Evolutionary conservation across 352 stramenopile genomes (phyloP), one percentile per base, ranked within the genome.

Genomic region (Phytophthora palmivora): DNA sequence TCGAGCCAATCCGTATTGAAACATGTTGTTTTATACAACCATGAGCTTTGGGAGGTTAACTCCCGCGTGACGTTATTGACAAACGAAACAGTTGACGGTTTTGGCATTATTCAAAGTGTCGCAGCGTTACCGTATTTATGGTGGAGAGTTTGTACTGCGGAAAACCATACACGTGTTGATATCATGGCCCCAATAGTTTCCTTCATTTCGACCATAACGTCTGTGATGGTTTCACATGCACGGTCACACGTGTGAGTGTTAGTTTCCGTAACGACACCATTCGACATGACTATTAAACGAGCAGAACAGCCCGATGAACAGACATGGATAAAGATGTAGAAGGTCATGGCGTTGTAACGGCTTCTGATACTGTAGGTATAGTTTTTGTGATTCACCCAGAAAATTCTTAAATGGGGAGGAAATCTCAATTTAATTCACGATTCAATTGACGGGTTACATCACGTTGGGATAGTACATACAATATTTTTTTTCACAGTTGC

Each of bases 381-480:
- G 42, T 36, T 36, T 14, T 49, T 49, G 42, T 49, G 42, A 12
- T 49, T 15, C 42, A 49, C n/a, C n/a, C n/a, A n/a, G n/a, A n/a
- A n/a, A n/a, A n/a, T n/a, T n/a, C n/a, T n/a, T 49, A 18, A 19
- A 8, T 34, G n/a, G n/a, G n/a, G n/a, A n/a, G 14, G 36, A 49
- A 49, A 36, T 37, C 41, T 43, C 12, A 43, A 22, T n/a, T n/a
- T n/a, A n/a, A n/a, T n/a, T n/a, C n/a, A n/a, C n/a, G n/a, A n/a
- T n/a, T n/a, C n/a, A n/a, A n/a, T n/a, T n/a, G n/a, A n/a, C n/a
- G n/a, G n/a, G n/a, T n/a, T n/a, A n/a, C n/a, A n/a, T n/a, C n/a
- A n/a, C n/a, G n/a, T n/a, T n/a, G n/a, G n/a, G n/a, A n/a, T n/a
- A n/a, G n/a, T n/a, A n/a, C n/a, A n/a, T n/a, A n/a, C n/a, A n/a